Evolutionary conservation across 805 yeast genomes (phyloP).

Genomic region (Myxozyma lipomycoides): DNA sequence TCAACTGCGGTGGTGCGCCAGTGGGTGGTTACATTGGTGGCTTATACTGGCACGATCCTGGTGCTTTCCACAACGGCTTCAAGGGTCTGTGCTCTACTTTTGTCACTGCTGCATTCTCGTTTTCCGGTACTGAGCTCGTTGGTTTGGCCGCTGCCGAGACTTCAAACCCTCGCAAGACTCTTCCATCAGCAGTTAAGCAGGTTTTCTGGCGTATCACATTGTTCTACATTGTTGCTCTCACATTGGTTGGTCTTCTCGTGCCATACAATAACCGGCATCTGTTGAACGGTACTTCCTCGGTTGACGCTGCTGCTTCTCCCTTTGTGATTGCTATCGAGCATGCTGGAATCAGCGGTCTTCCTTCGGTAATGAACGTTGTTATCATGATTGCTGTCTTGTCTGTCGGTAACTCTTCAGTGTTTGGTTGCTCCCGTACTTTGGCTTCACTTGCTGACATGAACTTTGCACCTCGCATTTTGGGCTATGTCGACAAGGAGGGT

Average conservation of each 20-base stretch:
- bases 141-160: slow-evolving; percentile 79
- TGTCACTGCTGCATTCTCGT: slow-evolving; percentile 73
- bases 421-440: slow-evolving; percentile 64
- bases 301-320: slow-evolving; percentile 66
- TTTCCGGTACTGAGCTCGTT: slow-evolving; percentile 68
- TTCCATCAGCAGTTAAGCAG: slow-evolving; percentile 74
- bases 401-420: slow-evolving; percentile 70
- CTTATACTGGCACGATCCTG: slow-evolving; percentile 57
- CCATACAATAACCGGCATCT: slow-evolving; percentile 55
- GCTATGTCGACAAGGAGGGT: slow-evolving; percentile 71
- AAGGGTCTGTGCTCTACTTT: slow-evolving; percentile 72
- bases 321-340: slow-evolving; percentile 66
- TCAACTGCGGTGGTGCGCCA: slow-evolving; percentile 58
- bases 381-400: slow-evolving; percentile 65
- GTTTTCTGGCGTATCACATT: slow-evolving; percentile 76
- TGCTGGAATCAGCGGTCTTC: slow-evolving; percentile 64
- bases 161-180: slow-evolving; percentile 57
- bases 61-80: slow-evolving; percentile 57
- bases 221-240: slow-evolving; percentile 61
- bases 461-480: slow-evolving; percentile 56
- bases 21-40: slow-evolving; percentile 56
- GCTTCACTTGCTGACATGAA: slow-evolving; percentile 65
- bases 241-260: slow-evolving; percentile 63
- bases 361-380: slow-evolving; percentile 67
- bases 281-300: slow-evolving; percentile 46